These are phyloP conservation scores for Spizellomyces sp. DNA, from an alignment of 192 early-diverging fungal species.

Conservation along the genomic window DNA sequence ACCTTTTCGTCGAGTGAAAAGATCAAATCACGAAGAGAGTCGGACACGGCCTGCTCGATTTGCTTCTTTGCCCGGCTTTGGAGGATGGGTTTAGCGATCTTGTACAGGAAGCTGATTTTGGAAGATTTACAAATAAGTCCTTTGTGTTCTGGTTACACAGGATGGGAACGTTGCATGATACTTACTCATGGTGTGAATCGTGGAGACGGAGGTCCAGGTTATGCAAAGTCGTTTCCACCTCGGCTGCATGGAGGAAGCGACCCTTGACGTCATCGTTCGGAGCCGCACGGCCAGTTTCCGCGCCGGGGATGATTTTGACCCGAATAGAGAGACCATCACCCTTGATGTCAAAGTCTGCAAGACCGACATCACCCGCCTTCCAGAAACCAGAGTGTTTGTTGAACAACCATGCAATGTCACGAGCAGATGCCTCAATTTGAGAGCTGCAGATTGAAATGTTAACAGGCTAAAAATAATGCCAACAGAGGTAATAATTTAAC, in stretches of 20 bases:
- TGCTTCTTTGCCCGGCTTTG: slow-evolving; percentile 33
- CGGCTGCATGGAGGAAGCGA: slow-evolving; percentile 23
- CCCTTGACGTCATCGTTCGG: neutral
- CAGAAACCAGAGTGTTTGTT: slow-evolving; percentile 38
- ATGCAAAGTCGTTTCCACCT: slow-evolving; percentile 25
- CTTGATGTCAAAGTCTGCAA: slow-evolving; percentile 36
- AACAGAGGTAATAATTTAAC: neutral
- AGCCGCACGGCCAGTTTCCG: slow-evolving; percentile 14
- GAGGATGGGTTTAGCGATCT: slow-evolving; percentile 29
- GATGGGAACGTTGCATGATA: no score
- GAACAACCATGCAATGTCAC: slow-evolving; percentile 37
- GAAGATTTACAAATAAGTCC: no score
- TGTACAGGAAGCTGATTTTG: slow-evolving; percentile 19
- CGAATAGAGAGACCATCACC: slow-evolving; percentile 22
- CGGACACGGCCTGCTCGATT: slow-evolving; percentile 27
- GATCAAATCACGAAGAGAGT: slow-evolving; percentile 19
- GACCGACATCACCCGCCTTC: slow-evolving; percentile 37
- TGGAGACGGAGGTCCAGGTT: slow-evolving; percentile 36
- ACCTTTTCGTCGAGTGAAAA: slow-evolving; percentile 15
- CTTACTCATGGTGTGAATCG: slow-evolving; percentile 33
- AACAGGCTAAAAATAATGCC: neutral
- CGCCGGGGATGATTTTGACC: slow-evolving; percentile 23
- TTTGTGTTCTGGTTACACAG: no score
- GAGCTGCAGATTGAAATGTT: neutral
- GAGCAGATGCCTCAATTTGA: slow-evolving; percentile 22